phyloP scores from a whole-genome alignment of 129 eudicot species.

The Flaveria linearis region DNA sequence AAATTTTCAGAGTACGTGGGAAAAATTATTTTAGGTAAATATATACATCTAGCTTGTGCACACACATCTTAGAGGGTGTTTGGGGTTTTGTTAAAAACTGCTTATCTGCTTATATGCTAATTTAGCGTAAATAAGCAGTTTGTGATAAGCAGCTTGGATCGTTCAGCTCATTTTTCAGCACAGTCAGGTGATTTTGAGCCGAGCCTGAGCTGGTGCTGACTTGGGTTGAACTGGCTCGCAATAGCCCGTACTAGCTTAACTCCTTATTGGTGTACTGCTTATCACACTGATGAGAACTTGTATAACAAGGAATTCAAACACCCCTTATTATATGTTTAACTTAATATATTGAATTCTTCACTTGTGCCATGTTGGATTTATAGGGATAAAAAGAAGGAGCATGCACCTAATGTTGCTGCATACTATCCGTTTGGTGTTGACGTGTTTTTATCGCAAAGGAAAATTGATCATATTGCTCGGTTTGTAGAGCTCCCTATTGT shows the following conservation, averaged over 20 bases:
- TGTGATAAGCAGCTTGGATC: background rate
- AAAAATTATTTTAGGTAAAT: conserved; percentile 64
- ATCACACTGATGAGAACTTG: too few species aligned
- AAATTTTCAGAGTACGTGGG: conserved; percentile 70
- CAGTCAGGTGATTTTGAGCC: background rate
- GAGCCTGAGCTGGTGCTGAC: background rate
- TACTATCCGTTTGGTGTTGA: conserved; percentile 87
- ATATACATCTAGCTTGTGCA: background rate
- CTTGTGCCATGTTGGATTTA: conserved; percentile 16
- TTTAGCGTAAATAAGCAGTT: background rate
- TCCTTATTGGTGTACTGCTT: too few species aligned
- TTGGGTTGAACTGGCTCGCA: background rate
- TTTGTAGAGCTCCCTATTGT: conserved; percentile 75
- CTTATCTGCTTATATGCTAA: background rate
- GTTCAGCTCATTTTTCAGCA: background rate
- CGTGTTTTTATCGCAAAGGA: conserved; percentile 69
- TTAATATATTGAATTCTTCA: conserved; percentile 8
- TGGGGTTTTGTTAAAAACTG: background rate
- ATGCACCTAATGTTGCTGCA: conserved; percentile 72
- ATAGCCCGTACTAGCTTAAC: background rate
- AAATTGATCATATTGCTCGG: conserved; percentile 78
- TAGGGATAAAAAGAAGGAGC: conserved; percentile 93
- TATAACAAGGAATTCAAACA: too few species aligned
- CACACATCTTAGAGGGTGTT: background rate
- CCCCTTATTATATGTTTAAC: background rate